Evolutionary conservation across 768 basidiomycete genomes (phyloP).

Genomic region (Rickenella mellea): DNA sequence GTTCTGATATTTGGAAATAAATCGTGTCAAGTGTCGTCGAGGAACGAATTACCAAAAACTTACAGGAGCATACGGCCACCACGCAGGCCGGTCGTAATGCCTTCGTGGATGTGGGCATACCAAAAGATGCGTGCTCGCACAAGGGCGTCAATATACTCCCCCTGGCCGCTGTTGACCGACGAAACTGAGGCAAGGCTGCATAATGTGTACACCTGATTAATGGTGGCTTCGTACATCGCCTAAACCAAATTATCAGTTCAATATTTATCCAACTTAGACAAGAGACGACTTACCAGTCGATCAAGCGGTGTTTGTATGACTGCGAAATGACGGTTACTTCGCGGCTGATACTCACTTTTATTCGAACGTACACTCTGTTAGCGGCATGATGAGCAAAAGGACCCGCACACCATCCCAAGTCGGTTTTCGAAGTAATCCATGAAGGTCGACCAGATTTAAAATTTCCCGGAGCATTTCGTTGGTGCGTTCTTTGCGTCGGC

Average conservation of each 20-base stretch:
- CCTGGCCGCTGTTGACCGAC: constrained; percentile 38
- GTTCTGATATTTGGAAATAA: constrained; percentile 30
- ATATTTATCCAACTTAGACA: constrained; percentile 1
- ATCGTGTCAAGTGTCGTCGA: neutral
- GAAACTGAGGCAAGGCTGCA: constrained; percentile 45
- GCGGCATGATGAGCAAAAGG: constrained; percentile 68
- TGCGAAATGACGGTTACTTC: constrained; percentile 10
- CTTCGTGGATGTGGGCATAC: constrained; percentile 83
- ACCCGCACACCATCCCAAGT: constrained; percentile 82
- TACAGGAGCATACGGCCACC: constrained; percentile 82
- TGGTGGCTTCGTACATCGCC: constrained; percentile 70
- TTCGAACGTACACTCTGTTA: constrained; percentile 68
- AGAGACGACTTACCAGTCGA: constrained; percentile 24
- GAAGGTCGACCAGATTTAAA: constrained; percentile 69
- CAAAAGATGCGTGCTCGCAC: constrained; percentile 79
- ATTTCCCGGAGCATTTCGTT: constrained; percentile 70
- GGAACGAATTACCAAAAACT: constrained; percentile 16
- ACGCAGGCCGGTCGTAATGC: constrained; percentile 68
- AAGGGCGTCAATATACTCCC: constrained; percentile 45
- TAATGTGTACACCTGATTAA: constrained; percentile 74
- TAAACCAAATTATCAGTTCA: constrained; percentile 13
- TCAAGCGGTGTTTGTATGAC: constrained; percentile 37
- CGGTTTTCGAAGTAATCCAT: constrained; percentile 70
- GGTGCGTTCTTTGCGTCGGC: constrained; percentile 42
- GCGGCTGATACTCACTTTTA: neutral